Base-by-base conservation (phyloP, 2,329 filamentous ascomycete species). In the Stachybotrys echinatus region DNA sequence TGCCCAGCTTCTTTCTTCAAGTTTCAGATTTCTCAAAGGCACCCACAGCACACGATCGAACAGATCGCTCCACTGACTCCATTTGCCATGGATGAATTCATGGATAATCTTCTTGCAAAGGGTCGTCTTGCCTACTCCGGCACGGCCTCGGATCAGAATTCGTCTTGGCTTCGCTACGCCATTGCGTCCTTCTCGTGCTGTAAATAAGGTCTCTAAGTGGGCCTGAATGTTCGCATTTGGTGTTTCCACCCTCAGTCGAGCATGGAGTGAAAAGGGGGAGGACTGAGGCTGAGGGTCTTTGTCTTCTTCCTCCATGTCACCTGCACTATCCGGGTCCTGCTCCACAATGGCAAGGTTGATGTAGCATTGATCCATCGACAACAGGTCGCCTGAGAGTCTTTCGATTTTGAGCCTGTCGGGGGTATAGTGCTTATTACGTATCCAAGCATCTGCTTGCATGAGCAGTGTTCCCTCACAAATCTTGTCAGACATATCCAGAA, bases 41-140 rank as follows among this genome's bases (percentile, higher is more conserved):
- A 74, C 49, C 70, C 69, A 74, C 45, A 73, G 55, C 2, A 73
- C 23, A 17, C 67, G 62, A 51, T 71, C 62, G 49, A 71, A 72
- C 6, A 59, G 27, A 0, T 59, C 34, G 0, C 23, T 42, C 55
- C 56, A 58, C 19, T 45, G 44, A n/a, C 45, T 39, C 55, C 54
- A 57, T 19, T 47, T 48, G n/a, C 47, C 44, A 23, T 57, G 34
- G 5, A 43, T 46, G 54, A 67, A 71, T 12, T 68, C 63, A 48
- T 68, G 48, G 31, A 72, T 59, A 10, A 71, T 67, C 55, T 71
- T 73, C 50, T 72, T 72, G 58, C 68, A 72, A 17, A 72, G 51
- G 2, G 70, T 72, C 6, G 67, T 69, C 58, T 72, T 73, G 3
- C 68, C 68, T 1, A 71, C 62, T 42, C 70, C 69, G 0, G 68